A percentile compares a stretch with the other conserved stretches of the same genome.
Evolutionary conservation across 2,329 filamentous ascomycete genomes (phyloP).

Genomic region (Ophiocordyceps camponoti-leonardi): DNA sequence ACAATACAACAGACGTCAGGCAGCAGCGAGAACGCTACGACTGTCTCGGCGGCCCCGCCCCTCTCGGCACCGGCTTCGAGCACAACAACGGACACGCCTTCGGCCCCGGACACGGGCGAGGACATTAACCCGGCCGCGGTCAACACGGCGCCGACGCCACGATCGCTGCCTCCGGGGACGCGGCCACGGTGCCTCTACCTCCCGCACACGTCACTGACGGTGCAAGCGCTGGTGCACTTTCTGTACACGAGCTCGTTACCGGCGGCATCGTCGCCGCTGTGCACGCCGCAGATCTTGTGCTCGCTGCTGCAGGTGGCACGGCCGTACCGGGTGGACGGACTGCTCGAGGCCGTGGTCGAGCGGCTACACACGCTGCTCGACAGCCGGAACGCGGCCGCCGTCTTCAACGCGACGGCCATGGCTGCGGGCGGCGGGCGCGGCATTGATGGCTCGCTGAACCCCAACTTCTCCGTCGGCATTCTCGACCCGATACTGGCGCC

Average conservation of each 20-base stretch:
- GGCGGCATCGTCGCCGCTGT: slow-evolving; percentile 55
- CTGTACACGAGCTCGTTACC: slow-evolving; percentile 87
- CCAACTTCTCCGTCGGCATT: slow-evolving; percentile 41
- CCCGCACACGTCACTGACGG: slow-evolving; percentile 76
- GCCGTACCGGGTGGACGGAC: slow-evolving; percentile 82
- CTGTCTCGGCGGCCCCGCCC: too few relatives aligned
- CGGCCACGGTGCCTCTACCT: slow-evolving; percentile 80
- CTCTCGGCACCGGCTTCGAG: too few relatives aligned
- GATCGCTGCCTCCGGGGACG: slow-evolving; percentile 39
- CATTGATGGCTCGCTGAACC: slow-evolving; percentile 49
- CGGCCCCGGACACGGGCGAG: slow-evolving; percentile 19
- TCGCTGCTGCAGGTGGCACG: slow-evolving; percentile 85
- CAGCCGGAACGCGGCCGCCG: slow-evolving; percentile 83
- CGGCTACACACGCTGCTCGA: slow-evolving; percentile 78
- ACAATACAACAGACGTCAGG: too few relatives aligned
- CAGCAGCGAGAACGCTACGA: too few relatives aligned
- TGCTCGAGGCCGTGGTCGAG: slow-evolving; percentile 85
- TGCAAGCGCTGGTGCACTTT: slow-evolving; percentile 81
- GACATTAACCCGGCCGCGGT: slow-evolving; percentile 22
- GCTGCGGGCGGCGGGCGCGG: slow-evolving; percentile 83
- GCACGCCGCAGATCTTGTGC: slow-evolving; percentile 89
- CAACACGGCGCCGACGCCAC: slow-evolving; percentile 39
- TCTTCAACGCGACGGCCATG: slow-evolving; percentile 98
- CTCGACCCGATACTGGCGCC: slow-evolving; percentile 23
- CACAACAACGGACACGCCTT: neutral